These are phyloP conservation scores for Daedaleopsis sinensis DNA, from an alignment of 768 basidiomycete species.

Conservation along the genomic window DNA sequence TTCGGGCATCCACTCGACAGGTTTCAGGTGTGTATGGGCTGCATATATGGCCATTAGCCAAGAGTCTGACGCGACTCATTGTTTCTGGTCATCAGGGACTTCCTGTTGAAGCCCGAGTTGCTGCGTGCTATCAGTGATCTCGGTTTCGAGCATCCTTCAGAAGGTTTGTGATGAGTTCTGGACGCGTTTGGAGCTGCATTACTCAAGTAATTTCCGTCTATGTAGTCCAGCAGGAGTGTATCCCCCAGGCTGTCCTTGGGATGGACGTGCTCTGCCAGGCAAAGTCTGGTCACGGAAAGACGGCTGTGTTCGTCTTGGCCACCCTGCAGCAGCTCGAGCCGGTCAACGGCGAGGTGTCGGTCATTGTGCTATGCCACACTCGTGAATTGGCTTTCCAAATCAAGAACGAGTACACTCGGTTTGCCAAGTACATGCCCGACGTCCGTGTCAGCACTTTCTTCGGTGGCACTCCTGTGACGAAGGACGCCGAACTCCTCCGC, in stretches of 20 bases:
- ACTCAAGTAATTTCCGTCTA: slow-evolving; percentile 5
- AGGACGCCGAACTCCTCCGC: slow-evolving; percentile 91
- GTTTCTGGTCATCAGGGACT: slow-evolving; percentile 58
- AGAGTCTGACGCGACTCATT: slow-evolving; percentile 21
- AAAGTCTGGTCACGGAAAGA: slow-evolving; percentile 98
- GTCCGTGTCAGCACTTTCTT: slow-evolving; percentile 98
- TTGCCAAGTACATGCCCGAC: slow-evolving; percentile 99
- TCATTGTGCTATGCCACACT: slow-evolving; percentile 98
- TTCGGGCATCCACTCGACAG: slow-evolving; percentile 99
- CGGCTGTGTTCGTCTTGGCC: slow-evolving; percentile 97
- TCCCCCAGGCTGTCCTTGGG: slow-evolving; percentile 98
- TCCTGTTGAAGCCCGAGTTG: slow-evolving; percentile 95
- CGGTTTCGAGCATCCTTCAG: slow-evolving; percentile 99
- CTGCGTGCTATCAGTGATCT: slow-evolving; percentile 97
- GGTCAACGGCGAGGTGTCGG: slow-evolving; percentile 96
- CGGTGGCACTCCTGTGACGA: slow-evolving; percentile 92
- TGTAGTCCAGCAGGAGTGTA: slow-evolving; percentile 98
- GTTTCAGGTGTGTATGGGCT: slow-evolving; percentile 75
- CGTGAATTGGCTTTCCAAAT: slow-evolving; percentile 99
- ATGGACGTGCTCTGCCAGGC: slow-evolving; percentile 99
- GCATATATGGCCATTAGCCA: background rate
- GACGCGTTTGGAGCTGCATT: background rate
- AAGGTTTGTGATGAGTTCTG: slow-evolving; percentile 61
- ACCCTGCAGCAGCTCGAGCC: slow-evolving; percentile 98
- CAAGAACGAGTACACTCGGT: slow-evolving; percentile 99